Evolutionary conservation across 108 stramenopile species (phyloP), one percentile per base, ranked within the genome.

Genomic region (Skeletonema costatum): DNA sequence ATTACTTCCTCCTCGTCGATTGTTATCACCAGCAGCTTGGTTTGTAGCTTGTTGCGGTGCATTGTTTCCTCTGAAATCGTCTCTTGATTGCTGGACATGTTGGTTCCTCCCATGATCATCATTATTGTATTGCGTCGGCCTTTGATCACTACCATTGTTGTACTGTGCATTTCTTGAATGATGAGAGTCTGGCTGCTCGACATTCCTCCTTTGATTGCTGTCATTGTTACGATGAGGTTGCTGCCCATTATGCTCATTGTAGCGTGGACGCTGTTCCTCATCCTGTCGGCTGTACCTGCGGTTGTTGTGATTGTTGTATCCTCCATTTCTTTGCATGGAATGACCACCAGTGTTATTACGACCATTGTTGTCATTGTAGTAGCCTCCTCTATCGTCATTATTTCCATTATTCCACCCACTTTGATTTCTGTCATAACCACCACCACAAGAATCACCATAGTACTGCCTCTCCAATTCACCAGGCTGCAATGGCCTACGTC

Each of bases 401-500:
- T 73, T 44, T 4, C 8, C 13, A 60, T 60, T 60, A 9, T 60
- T 8, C 25, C 31, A 61, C 19, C 60, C 60, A 11, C 2, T 64
- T 39, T 30, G 32, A 9, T 64, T 19, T 29, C 38, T 6, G 21
- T 53, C 66, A 60, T 12, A 2, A 8, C 21, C 19, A 60, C 62
- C 50, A 14, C 25, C 31, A 60, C 50, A 35, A 16, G 38, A 41
- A 21, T 17, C 59, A 29, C 79, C 79, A 64, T 73, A 80, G 64
- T 62, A 74, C 36, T 39, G 70, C 30, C 72, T 67, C 62, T 80
- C 79, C 79, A 80, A 68, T 60, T 80, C 79, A 39, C 80, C 80
- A 33, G 80, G 80, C 73, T 81, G 80, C 60, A 81, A 58, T 13
- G 73, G 73, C 59, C 70, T 59, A 64, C 32, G 17, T 19, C 70